Evolutionary conservation across 495 filamentous ascomycete genomes (phyloP), one percentile per base, ranked within the genome.

Genomic region (Hypoxylon trugodes): DNA sequence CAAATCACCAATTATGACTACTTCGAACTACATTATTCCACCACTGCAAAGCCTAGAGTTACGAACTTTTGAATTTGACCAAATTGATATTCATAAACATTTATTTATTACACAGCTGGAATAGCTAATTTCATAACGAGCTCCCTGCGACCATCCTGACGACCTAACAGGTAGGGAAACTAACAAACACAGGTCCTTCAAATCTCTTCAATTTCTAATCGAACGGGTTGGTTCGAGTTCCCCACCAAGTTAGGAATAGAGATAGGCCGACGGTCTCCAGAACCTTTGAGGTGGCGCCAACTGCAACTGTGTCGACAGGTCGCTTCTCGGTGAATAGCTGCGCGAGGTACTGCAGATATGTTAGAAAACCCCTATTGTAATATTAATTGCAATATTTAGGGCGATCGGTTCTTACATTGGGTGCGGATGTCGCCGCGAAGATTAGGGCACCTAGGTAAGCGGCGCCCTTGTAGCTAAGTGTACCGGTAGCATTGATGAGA

Each of bases 161-260:
- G 38, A 30, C 38, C 33, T 35, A 68, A 28, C 36, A 18, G 4
- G 26, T 30, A 64, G 43, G 32, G 38, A 65, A 61, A 45, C 61
- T 64, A 53, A 69, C 55, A 65, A 52, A 55, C 43, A 64, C 45
- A 47, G 54, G 37, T 24, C 57, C 45, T 46, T 63, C 37, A 19
- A 62, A 51, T 7, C 12, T 42, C 22, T 26, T 37, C 32, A 22
- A 10, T 24, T 32, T 25, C 58, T 81, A 82, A 28, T 90, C 86
- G 73, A 91, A 91, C 33, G 92, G 89, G 79, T 90, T 90, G 74
- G 92, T 96, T 67, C 89, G 87, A 49, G 94, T 97, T 65, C 95
- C 95, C 95, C 95, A 98, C 88, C 90, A 98, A 66, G 91, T 96
- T 59, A 98, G 79, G 85, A 97, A 92, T 73, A 97, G 68, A 53